Base-by-base conservation (phyloP, 306 rosid species). In the Fragaria nilgerrensis region DNA sequence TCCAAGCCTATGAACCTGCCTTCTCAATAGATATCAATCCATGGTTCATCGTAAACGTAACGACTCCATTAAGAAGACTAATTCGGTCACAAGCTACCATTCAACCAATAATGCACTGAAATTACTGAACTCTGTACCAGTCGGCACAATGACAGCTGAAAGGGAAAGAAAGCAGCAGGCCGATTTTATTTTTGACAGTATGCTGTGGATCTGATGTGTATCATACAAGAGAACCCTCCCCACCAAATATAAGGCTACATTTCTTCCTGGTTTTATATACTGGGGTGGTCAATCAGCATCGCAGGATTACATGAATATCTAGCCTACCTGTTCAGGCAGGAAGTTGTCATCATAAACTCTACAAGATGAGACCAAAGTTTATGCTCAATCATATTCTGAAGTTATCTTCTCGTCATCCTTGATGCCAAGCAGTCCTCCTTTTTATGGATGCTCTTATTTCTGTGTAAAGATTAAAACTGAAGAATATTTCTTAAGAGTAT, bases 301-400 rank as follows among this genome's bases (percentile, higher is more conserved):
- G 44, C 12, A 69, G 23, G 11, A 20, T 34, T 58, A 34, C 68
- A 58, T 58, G 69, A 74, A 56, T 25, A 74, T 41, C 53, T 58
- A 41, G 77, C 27, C 36, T 15, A 39, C 43, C 70, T 75, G 9
- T 44, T 62, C 45, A 62, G 61, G 78, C 59, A 75, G 70, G 59
- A 27, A 19, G 32, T 27, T 9, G 0, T 41, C 44, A 11, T 62
- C 61, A 45, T 45, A 61, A 43, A 39, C 39, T 74, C 43, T 1
- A 16, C 11, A 17, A 44, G 70, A 41, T 22, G 27, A 25, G 43
- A 44, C 48, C 56, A 43, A 5, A 23, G 43, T 6, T 55, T 2
- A 37, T 14, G 52, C 36, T 37, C 6, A n/a, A 41, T 14, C 68
- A 9, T 2, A 22, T 39, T 6, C 50, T 43, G 20, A 44, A 10